Percentiles rank a stretch among this genome's conserved stretches.
Conservation (phyloP, 192 early-diverging fungal genomes). For the Backusella tuberculispora region DNA sequence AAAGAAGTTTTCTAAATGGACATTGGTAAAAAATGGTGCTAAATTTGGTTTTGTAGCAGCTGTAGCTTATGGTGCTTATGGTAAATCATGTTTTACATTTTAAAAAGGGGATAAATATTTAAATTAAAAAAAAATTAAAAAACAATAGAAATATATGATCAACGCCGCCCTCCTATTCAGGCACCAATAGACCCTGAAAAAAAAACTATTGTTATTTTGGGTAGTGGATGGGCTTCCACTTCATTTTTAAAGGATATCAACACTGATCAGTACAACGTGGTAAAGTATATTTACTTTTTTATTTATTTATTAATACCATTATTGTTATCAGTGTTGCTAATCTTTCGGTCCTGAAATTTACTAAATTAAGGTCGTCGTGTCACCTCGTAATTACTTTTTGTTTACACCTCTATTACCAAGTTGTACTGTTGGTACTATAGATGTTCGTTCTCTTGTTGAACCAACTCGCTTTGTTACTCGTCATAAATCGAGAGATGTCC, state of each 20-base stretch:
- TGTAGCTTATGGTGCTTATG: slow-evolving; percentile 29
- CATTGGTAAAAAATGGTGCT: slow-evolving; percentile 3
- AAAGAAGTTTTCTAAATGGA: slow-evolving; percentile 25
- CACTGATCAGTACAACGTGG: slow-evolving; percentile 48
- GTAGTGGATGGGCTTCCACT: slow-evolving; percentile 48
- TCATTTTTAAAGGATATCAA: slow-evolving; percentile 45
- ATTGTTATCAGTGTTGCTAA: background rate
- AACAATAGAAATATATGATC: slow-evolving; percentile 26
- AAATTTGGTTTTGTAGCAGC: slow-evolving; percentile 22
- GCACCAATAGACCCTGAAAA: slow-evolving; percentile 48
- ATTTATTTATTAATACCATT: background rate
- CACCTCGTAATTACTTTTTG: slow-evolving; percentile 90
- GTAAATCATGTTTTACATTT: background rate
- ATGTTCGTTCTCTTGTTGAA: slow-evolving; percentile 85
- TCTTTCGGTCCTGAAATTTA: background rate
- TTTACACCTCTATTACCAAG: slow-evolving; percentile 73
- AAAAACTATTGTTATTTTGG: slow-evolving; percentile 44
- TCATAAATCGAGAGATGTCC: slow-evolving; percentile 83
- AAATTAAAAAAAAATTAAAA: background rate
- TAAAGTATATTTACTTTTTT: slow-evolving; percentile 18
- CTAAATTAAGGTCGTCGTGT: slow-evolving; percentile 58
- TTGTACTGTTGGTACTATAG: slow-evolving; percentile 88
- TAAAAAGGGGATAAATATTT: background rate
- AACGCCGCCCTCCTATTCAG: slow-evolving; percentile 46
- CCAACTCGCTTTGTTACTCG: slow-evolving; percentile 86